These are phyloP conservation scores for Garcia nutans DNA, from an alignment of 345 rosid species.

Conservation along the genomic window DNA sequence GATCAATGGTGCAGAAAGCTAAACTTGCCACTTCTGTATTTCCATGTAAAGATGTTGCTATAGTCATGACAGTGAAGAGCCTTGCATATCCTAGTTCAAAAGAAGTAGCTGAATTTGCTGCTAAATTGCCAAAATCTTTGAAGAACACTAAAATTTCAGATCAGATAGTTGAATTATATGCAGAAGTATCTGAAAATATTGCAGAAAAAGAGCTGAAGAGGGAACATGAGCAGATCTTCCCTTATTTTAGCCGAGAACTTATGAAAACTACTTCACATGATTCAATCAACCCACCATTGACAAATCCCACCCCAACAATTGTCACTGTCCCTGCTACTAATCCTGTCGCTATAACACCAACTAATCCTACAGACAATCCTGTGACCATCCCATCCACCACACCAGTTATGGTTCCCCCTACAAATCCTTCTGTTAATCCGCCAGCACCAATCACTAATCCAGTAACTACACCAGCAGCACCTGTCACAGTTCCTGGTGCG, in stretches of 20 bases:
- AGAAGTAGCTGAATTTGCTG: slow-evolving; percentile 28
- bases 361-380: slow-evolving; percentile 37
- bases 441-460: slow-evolving; percentile 55
- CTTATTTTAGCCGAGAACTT: slow-evolving; percentile 40
- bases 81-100: slow-evolving; percentile 20
- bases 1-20: slow-evolving; percentile 29
- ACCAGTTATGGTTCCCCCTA: slow-evolving; percentile 45
- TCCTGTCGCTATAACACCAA: slow-evolving; percentile 40
- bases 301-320: slow-evolving; percentile 49
- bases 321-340: slow-evolving; percentile 55
- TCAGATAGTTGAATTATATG: slow-evolving; percentile 31
- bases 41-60: slow-evolving; percentile 23
- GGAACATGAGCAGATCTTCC: slow-evolving; percentile 22
- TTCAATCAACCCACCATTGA: slow-evolving; percentile 26
- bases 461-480: slow-evolving; percentile 53
- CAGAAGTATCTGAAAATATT: slow-evolving; percentile 24
- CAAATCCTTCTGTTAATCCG: slow-evolving; percentile 43
- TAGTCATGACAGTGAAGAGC: slow-evolving; percentile 26
- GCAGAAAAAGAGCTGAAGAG: slow-evolving; percentile 4
- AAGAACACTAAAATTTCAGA: slow-evolving; percentile 19
- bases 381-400: slow-evolving; percentile 31
- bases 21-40: slow-evolving; percentile 22
- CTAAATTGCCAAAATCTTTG: slow-evolving; percentile 25
- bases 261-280: slow-evolving; percentile 38
- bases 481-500: slow-evolving; percentile 49